Percentiles rank a stretch among this genome's conserved stretches.
phyloP scores from a whole-genome alignment of 1,284 basidiomycete species.

The Flammula alnicola region DNA sequence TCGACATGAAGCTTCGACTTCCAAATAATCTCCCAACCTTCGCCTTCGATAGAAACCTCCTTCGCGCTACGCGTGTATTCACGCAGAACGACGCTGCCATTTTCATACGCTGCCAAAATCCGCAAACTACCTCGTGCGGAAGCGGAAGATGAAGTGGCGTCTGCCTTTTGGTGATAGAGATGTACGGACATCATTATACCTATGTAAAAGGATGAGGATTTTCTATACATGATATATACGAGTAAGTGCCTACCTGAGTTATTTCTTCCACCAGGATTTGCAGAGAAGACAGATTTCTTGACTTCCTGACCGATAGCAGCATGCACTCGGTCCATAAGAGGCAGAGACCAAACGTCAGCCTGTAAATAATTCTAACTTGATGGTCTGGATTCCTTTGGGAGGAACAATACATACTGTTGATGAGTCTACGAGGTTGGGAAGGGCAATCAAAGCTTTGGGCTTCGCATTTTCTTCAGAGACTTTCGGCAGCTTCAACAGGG shows the following conservation, averaged over 20 bases:
- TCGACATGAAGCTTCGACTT: conserved; percentile 74
- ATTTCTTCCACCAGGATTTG: conserved; percentile 50
- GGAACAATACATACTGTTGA: conserved; percentile 59
- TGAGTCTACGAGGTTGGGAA: conserved; percentile 89
- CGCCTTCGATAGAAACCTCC: conserved; percentile 66
- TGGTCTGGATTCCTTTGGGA: neutral
- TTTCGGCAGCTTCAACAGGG: conserved; percentile 30
- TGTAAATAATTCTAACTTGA: conserved; percentile 30
- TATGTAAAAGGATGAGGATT: conserved; percentile 27
- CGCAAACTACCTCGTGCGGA: neutral
- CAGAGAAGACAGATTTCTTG: conserved; percentile 37
- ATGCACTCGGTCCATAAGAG: conserved; percentile 67
- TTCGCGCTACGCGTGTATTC: conserved; percentile 46
- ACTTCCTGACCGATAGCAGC: conserved; percentile 74
- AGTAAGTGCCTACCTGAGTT: conserved; percentile 41
- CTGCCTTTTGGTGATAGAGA: conserved; percentile 56
- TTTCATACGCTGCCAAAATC: conserved; percentile 80
- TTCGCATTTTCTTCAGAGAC: conserved; percentile 22
- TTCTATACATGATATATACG: neutral
- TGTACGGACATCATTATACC: conserved; percentile 90
- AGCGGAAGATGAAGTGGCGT: too few relatives aligned
- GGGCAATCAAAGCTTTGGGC: conserved; percentile 61
- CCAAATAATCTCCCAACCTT: conserved; percentile 79
- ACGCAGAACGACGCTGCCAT: conserved; percentile 74
- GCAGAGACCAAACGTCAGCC: conserved; percentile 83